Evolutionary conservation across 352 stramenopile genomes (phyloP), one percentile per base, ranked within the genome.

Genomic region (Globisporangium yorkense): DNA sequence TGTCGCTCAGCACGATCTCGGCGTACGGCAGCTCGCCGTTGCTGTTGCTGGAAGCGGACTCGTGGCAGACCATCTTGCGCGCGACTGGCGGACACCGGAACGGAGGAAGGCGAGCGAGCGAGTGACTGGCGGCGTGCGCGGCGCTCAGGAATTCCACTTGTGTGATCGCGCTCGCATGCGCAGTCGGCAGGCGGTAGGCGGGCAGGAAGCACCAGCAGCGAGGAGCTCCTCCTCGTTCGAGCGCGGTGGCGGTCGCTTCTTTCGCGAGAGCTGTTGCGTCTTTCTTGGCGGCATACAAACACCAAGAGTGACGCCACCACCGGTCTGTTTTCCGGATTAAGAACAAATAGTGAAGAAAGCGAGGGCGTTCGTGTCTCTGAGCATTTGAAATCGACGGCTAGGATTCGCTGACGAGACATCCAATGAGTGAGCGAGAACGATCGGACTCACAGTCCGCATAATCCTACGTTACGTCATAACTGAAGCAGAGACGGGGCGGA

Each of bases 1-100:
- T 70, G 27, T 80, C 75, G 49, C 70, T 64, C 43, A 89, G 66
- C 44, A 68, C 65, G 44, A 88, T 79, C 66, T 89, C 75, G 16
- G 80, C 74, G 62, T 87, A 88, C 56, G 84, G 71, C 54, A 75
- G 35, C n/a, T 56, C 54, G 47, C 68, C 57, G 48, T 74, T 69
- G 71, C 71, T 82, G 68, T 68, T 82, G 55, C 75, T 72, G 70
- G 46, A 44, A 40, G 37, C 49, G n/a, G 53, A 43, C 40, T 61
- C 58, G 58, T 64, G 58, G 44, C 58, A 64, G 44, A 64, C 58
- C 58, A 64, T 64, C 2, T 0, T 37, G 8, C 7, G 10, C 3
- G 27, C 41, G 50, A 8, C 24, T 18, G 53, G 27, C 15, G 33
- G 18, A 31, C 18, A 29, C 20, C 9, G 20, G 21, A 39, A 56